Evolutionary conservation across 257 asterid species (phyloP).

Genomic region (Nicotiana paniculata): DNA sequence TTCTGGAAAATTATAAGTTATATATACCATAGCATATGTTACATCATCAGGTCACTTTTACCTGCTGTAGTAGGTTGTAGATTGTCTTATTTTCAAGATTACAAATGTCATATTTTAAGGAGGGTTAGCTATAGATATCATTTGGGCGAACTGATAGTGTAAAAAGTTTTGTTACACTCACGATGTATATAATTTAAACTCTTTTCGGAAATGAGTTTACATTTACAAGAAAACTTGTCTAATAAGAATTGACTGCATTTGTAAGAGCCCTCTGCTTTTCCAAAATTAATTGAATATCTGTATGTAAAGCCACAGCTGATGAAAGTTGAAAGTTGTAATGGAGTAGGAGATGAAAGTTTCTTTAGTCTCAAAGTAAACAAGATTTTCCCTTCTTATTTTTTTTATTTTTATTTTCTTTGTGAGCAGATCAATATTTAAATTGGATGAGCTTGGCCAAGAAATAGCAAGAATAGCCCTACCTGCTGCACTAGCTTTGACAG

Average conservation of each 20-base stretch:
- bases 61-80: too few species aligned
- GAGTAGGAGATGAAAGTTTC: neutral
- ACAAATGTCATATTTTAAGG: too few species aligned
- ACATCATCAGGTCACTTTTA: too few species aligned
- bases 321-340: neutral
- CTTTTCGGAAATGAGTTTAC: neutral
- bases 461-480: slow-evolving; percentile 60
- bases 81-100: too few species aligned
- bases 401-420: neutral
- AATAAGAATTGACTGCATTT: neutral
- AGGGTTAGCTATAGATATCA: too few species aligned
- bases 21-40: too few species aligned
- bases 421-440: slow-evolving; percentile 46
- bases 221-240: neutral
- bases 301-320: neutral
- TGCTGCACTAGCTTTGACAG: slow-evolving; percentile 73
- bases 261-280: neutral
- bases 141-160: too few species aligned
- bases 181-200: too few species aligned
- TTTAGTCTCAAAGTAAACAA: neutral
- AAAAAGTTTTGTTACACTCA: too few species aligned
- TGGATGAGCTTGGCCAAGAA: slow-evolving; percentile 65
- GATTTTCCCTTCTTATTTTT: neutral
- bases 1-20: neutral
- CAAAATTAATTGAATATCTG: neutral